phyloP scores from a whole-genome alignment of 257 asterid species.

The Hygrophila difformis region DNA sequence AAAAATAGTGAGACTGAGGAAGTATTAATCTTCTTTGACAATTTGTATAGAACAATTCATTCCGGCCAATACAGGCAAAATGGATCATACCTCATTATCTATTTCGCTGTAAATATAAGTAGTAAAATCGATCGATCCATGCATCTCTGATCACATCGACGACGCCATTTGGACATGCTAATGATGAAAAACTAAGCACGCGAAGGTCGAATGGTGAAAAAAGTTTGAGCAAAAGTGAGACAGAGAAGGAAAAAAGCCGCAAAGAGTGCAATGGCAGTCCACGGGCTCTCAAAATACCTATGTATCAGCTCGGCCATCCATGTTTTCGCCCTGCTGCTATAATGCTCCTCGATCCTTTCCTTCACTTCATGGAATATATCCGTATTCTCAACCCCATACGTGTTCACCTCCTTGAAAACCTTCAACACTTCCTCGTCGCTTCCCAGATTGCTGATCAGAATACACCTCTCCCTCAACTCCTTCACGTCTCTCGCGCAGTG shows the following conservation, averaged over 20 bases:
- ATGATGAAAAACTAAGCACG: too few relatives aligned
- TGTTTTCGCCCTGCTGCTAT: not conserved
- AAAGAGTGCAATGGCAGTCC: not conserved
- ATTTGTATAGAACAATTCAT: too few relatives aligned
- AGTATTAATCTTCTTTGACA: too few relatives aligned
- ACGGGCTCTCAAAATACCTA: not conserved
- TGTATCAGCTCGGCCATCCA: not conserved
- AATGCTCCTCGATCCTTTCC: not conserved
- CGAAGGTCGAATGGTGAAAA: not conserved
- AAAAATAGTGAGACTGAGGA: too few relatives aligned
- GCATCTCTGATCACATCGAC: too few relatives aligned
- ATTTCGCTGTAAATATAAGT: too few relatives aligned
- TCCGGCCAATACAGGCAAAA: too few relatives aligned
- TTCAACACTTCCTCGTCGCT: constrained; percentile 23
- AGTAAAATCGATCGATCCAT: too few relatives aligned
- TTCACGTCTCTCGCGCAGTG: constrained; percentile 18
- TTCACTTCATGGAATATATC: not conserved
- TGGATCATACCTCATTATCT: too few relatives aligned
- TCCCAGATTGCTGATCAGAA: constrained; percentile 17
- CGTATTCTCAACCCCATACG: constrained; percentile 17
- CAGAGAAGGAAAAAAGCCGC: not conserved
- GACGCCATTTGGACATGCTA: too few relatives aligned
- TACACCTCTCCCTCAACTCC: constrained; percentile 23
- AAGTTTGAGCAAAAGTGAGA: not conserved
- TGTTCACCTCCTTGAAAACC: constrained; percentile 19